Evolutionary conservation across 306 rosid species (phyloP).

Genomic region (Sophora flavescens): DNA sequence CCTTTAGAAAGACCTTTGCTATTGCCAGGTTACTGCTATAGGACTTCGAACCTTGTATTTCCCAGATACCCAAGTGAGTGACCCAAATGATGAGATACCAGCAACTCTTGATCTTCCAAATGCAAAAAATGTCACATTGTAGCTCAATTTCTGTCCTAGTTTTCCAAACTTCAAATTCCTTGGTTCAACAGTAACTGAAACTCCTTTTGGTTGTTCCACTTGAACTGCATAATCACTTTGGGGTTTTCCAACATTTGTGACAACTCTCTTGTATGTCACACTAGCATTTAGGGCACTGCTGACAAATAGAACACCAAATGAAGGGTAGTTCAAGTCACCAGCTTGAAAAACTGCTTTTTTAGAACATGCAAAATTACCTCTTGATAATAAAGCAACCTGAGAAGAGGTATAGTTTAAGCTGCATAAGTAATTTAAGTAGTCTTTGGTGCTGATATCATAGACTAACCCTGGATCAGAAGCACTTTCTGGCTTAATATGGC

Average conservation of each 20-base stretch:
- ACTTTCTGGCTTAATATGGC: conserved; percentile 74
- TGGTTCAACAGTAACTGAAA: conserved; percentile 58
- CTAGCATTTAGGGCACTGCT: conserved; percentile 31
- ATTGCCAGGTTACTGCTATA: conserved; percentile 69
- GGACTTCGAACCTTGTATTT: conserved; percentile 70
- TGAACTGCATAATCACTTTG: conserved; percentile 59
- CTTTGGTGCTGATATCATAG: conserved; percentile 61
- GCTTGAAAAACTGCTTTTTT: conserved; percentile 32
- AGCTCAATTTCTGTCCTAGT: conserved; percentile 64
- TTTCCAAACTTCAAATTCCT: conserved; percentile 51
- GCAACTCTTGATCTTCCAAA: conserved; percentile 37
- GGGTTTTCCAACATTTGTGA: conserved; percentile 66
- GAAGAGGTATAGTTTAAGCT: conserved; percentile 65
- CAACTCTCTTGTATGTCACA: conserved; percentile 63
- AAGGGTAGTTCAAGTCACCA: conserved; percentile 80
- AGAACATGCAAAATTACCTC: conserved; percentile 55
- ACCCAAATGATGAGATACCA: conserved; percentile 59
- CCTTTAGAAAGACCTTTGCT: conserved; percentile 3
- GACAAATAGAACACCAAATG: conserved; percentile 59
- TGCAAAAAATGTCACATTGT: conserved; percentile 57
- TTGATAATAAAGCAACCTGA: conserved; percentile 62
- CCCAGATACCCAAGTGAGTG: conserved; percentile 58
- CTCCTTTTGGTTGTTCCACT: conserved; percentile 61
- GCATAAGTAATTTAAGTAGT: conserved; percentile 65
- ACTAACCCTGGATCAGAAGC: conserved; percentile 77